Conservation (phyloP, 2,329 filamentous ascomycete species). For the Aciculosporium take region DNA sequence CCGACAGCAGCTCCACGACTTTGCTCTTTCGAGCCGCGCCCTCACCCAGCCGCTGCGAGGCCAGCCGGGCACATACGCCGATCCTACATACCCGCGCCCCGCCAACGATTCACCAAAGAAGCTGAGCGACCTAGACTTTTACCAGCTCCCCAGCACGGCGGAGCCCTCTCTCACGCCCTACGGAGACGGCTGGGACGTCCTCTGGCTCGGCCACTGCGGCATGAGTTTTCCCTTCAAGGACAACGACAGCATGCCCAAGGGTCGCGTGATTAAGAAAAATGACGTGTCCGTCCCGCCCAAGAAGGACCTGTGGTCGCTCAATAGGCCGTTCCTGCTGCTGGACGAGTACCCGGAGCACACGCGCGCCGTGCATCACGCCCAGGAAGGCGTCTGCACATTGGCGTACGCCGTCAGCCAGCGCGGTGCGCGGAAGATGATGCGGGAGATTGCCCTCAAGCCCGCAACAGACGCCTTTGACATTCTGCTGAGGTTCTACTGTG, state of each 20-base stretch:
- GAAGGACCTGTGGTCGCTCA: conserved; percentile 19
- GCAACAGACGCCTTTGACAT: conserved; percentile 28
- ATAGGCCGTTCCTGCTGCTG: conserved; percentile 21
- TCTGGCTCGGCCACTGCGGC: conserved; percentile 37
- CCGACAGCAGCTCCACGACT: conserved; percentile 29
- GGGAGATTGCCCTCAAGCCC: conserved; percentile 27
- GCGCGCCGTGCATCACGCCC: conserved; percentile 27
- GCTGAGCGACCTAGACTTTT: conserved; percentile 11
- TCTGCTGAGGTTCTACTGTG: conserved; percentile 31
- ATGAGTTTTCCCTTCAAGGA: conserved; percentile 16
- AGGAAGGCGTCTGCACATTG: conserved; percentile 25
- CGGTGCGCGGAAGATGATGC: conserved; percentile 29
- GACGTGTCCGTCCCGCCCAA: conserved; percentile 23
- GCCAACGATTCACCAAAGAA: not conserved
- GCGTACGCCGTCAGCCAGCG: conserved; percentile 31
- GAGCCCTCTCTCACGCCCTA: conserved; percentile 24
- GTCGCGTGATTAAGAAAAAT: conserved; percentile 17
- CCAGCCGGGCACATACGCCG: conserved; percentile 9
- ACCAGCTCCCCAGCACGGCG: conserved; percentile 9
- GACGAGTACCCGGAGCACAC: conserved; percentile 26
- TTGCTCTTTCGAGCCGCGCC: conserved; percentile 22
- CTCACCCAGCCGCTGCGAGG: conserved; percentile 18
- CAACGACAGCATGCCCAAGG: conserved; percentile 12
- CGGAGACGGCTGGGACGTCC: conserved; percentile 36
- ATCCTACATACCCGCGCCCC: conserved; percentile 12